Conservation (phyloP, 2,329 filamentous ascomycete species). For the Leptographium wingfieldii region DNA sequence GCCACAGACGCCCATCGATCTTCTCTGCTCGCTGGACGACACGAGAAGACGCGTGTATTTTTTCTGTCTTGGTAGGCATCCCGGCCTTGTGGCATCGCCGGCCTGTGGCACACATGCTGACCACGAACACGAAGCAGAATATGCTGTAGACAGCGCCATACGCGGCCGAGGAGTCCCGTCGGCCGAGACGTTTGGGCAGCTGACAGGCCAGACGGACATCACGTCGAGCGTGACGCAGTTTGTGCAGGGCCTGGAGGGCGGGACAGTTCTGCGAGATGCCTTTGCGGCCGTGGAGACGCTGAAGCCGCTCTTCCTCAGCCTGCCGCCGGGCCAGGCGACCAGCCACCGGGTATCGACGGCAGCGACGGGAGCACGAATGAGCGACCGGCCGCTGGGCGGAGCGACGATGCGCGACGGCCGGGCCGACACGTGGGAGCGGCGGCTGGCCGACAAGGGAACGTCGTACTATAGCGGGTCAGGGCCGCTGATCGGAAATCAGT, state of each 20-base stretch:
- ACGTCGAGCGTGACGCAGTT: not conserved
- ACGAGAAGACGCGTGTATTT: not conserved
- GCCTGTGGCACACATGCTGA: not conserved
- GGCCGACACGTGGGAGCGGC: slow-evolving; percentile 2
- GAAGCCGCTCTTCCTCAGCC: slow-evolving; percentile 1
- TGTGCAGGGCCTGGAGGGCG: not conserved
- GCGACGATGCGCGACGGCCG: slow-evolving; percentile 5
- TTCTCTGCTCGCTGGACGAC: not conserved
- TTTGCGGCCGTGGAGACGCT: slow-evolving; percentile 1
- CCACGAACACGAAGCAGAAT: not conserved
- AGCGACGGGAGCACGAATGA: not conserved
- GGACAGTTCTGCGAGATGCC: not conserved
- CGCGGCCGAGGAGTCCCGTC: not conserved
- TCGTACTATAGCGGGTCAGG: not conserved
- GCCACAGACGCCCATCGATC: not conserved
- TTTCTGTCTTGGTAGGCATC: not conserved
- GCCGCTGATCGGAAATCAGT: slow-evolving; percentile 6
- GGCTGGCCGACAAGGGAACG: slow-evolving; percentile 4
- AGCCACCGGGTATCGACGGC: not conserved
- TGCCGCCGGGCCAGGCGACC: slow-evolving; percentile 4
- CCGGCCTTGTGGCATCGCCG: not conserved
- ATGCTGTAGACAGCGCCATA: not conserved
- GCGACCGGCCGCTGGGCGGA: slow-evolving; percentile 5
- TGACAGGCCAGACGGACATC: slow-evolving; percentile 3
- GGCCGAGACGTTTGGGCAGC: not conserved